phyloP scores from a whole-genome alignment of 441 rosid genomes.

The Lepidium campestre region DNA sequence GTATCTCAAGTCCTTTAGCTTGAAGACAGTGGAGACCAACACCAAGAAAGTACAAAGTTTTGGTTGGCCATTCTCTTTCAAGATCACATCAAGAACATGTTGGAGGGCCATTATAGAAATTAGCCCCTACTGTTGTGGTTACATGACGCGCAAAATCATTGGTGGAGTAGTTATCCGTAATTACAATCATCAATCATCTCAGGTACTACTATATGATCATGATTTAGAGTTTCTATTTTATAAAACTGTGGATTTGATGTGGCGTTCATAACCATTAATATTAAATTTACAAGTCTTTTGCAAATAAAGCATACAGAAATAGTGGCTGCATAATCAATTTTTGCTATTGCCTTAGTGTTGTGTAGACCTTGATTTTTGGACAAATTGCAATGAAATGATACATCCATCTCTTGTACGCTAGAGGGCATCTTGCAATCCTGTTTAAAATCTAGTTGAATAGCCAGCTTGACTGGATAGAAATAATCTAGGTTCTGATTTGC shows the following conservation, averaged over 20 bases:
- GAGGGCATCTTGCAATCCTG: not conserved
- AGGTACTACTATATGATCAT: constrained; percentile 7
- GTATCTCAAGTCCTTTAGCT: constrained; percentile 33
- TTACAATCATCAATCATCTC: constrained; percentile 18
- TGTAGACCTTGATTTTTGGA: not conserved
- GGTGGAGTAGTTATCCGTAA: constrained; percentile 20
- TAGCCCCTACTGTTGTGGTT: constrained; percentile 17
- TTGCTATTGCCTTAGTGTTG: not conserved
- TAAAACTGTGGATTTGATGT: not conserved
- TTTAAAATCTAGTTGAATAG: constrained; percentile 1
- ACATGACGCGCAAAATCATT: constrained; percentile 2
- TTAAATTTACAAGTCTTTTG: not conserved
- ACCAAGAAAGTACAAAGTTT: constrained; percentile 65
- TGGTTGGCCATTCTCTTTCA: constrained; percentile 69
- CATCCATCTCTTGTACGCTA: not conserved
- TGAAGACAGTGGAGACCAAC: constrained; percentile 46
- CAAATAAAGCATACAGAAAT: not conserved
- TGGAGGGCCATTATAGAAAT: constrained; percentile 31
- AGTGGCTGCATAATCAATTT: not conserved
- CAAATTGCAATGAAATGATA: not conserved
- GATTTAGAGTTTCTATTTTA: not conserved
- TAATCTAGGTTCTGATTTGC: not conserved
- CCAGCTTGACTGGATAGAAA: constrained; percentile 5
- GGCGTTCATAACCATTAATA: not conserved
- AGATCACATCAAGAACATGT: constrained; percentile 55